Evolutionary conservation across 2,329 filamentous ascomycete species (phyloP).

Genomic region (Didymella pinodella): DNA sequence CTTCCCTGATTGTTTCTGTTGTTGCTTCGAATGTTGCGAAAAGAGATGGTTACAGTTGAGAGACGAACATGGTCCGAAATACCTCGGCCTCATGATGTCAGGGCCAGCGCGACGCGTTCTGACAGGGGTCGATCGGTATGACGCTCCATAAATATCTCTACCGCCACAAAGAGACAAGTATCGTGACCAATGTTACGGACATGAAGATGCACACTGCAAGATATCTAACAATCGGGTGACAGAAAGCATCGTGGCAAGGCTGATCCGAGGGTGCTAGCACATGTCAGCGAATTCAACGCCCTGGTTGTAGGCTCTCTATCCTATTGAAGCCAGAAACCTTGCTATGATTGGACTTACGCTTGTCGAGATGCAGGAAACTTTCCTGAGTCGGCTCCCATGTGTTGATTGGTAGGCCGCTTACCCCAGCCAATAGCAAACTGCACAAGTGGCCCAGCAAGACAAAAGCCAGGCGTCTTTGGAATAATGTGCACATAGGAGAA

Average conservation of each 20-base stretch:
- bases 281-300: neutral
- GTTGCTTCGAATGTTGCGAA: too few relatives aligned
- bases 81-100: conserved; percentile 28
- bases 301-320: neutral
- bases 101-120: neutral
- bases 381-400: neutral
- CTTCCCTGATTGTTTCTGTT: too few relatives aligned
- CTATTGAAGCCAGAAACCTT: neutral
- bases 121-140: neutral
- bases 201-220: conserved; percentile 4
- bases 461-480: neutral
- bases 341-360: neutral
- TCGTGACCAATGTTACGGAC: conserved; percentile 1
- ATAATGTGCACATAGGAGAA: neutral
- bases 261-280: neutral
- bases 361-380: neutral
- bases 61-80: neutral
- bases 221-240: conserved; percentile 5
- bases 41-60: neutral
- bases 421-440: neutral
- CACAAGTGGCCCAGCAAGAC: neutral
- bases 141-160: neutral
- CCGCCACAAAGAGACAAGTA: conserved; percentile 7
- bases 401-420: neutral
- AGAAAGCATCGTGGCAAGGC: conserved; percentile 8